Evolutionary conservation across 2,329 filamentous ascomycete species (phyloP).

Genomic region (Epichloe brachyelytri): DNA sequence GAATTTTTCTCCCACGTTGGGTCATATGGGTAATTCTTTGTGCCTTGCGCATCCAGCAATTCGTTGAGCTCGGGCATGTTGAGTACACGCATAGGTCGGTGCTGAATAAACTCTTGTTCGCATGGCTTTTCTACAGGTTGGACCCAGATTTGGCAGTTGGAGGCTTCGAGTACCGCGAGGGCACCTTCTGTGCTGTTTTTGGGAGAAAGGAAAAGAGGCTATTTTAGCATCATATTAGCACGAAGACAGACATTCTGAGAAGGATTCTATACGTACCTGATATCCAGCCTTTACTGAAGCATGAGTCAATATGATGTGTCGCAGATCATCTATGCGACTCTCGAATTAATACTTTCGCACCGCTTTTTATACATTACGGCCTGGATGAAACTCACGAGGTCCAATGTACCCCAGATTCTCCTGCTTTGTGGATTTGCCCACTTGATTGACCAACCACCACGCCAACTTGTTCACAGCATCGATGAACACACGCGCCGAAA

Average conservation of each 20-base stretch:
- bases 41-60: slow-evolving; percentile 12
- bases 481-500: slow-evolving; percentile 14
- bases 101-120: slow-evolving; percentile 9
- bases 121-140: slow-evolving; percentile 10
- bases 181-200: slow-evolving; percentile 22
- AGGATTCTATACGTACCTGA: not conserved
- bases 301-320: slow-evolving; percentile 17
- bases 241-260: not conserved
- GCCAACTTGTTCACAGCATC: slow-evolving; percentile 18
- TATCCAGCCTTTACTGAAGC: slow-evolving; percentile 12
- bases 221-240: not conserved
- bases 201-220: slow-evolving; percentile 22
- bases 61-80: slow-evolving; percentile 16
- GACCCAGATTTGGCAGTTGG: slow-evolving; percentile 20
- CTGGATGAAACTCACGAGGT: slow-evolving; percentile 15
- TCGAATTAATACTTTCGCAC: not conserved
- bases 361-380: not conserved
- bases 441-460: slow-evolving; percentile 16
- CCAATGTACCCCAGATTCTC: slow-evolving; percentile 19
- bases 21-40: slow-evolving; percentile 15
- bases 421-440: slow-evolving; percentile 9
- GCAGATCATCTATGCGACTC: slow-evolving; percentile 15
- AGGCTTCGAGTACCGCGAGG: slow-evolving; percentile 18
- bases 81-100: slow-evolving; percentile 16
- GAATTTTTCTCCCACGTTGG: slow-evolving; percentile 20